Conservation (phyloP, 208 protist species). For the Crithidia fasciculata region DNA sequence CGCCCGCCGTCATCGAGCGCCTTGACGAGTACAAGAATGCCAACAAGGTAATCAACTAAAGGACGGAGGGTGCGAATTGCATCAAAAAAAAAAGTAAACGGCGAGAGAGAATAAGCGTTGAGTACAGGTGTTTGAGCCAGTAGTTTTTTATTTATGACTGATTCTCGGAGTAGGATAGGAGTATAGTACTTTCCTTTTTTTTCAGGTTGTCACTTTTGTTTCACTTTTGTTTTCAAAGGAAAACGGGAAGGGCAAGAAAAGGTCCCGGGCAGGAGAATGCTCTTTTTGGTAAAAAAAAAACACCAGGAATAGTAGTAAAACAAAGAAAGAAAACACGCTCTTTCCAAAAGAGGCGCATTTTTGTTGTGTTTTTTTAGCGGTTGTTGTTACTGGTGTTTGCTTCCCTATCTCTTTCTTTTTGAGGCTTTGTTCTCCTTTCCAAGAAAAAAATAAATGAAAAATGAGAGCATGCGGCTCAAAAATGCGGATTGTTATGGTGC, state of each 20-base stretch:
- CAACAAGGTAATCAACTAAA: constrained; percentile 78
- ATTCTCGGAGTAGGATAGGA: constrained; percentile 25
- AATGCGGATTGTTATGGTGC: not conserved
- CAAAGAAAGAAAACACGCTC: not conserved
- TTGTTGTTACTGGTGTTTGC: not conserved
- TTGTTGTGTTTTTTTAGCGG: constrained; percentile 8
- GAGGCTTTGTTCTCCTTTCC: constrained; percentile 6
- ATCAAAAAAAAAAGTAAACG: constrained; percentile 1
- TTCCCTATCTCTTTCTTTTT: constrained; percentile 1
- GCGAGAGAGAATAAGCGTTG: not conserved
- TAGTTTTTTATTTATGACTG: not conserved
- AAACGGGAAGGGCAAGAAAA: constrained; percentile 15
- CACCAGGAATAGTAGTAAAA: not conserved
- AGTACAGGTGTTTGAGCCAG: too few species aligned
- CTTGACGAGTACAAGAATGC: constrained; percentile 77
- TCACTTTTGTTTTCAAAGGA: constrained; percentile 15
- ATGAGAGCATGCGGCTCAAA: not conserved
- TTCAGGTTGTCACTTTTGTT: constrained; percentile 16
- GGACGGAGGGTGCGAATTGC: not conserved
- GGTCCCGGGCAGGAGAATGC: constrained; percentile 8
- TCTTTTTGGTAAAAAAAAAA: not conserved
- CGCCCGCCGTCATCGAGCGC: constrained; percentile 86
- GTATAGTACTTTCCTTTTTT: constrained; percentile 33
- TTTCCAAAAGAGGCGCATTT: not conserved
- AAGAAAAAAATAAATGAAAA: constrained; percentile 1